A percentile compares a stretch with the other conserved stretches of the same genome.
Conservation (phyloP, 2,329 filamentous ascomycete species). For the Lachnellula occidentalis region DNA sequence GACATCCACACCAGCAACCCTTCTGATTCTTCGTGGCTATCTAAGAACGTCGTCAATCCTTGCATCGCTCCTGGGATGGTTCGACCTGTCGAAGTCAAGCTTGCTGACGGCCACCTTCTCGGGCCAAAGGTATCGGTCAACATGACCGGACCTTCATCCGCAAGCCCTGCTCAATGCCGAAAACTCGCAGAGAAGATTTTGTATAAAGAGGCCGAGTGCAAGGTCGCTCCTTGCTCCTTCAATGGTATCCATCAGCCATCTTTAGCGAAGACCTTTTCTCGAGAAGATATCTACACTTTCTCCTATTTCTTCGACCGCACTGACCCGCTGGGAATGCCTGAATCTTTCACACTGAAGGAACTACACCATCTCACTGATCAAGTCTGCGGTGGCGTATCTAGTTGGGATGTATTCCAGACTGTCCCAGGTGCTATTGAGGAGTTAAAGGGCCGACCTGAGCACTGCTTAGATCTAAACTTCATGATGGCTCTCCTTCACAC, state of each 20-base stretch:
- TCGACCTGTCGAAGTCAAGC: slow-evolving; percentile 65
- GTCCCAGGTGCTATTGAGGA: slow-evolving; percentile 76
- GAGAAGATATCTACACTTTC: slow-evolving; percentile 92
- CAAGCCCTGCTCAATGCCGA: slow-evolving; percentile 81
- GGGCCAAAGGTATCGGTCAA: slow-evolving; percentile 64
- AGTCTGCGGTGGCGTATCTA: slow-evolving; percentile 72
- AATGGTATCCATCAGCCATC: slow-evolving; percentile 94
- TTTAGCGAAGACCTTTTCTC: slow-evolving; percentile 83
- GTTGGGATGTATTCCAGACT: slow-evolving; percentile 76
- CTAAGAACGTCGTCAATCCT: slow-evolving; percentile 69
- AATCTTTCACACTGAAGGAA: slow-evolving; percentile 88
- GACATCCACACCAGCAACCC: slow-evolving; percentile 61
- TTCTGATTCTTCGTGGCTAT: slow-evolving; percentile 60
- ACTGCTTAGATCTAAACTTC: slow-evolving; percentile 93
- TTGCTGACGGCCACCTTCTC: slow-evolving; percentile 61
- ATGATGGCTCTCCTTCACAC: slow-evolving; percentile 91
- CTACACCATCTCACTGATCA: slow-evolving; percentile 77
- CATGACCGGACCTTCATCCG: slow-evolving; percentile 76
- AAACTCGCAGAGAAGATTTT: slow-evolving; percentile 85
- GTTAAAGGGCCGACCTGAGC: slow-evolving; percentile 76
- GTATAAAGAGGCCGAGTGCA: slow-evolving; percentile 77
- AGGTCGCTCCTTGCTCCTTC: slow-evolving; percentile 91
- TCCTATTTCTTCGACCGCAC: slow-evolving; percentile 98
- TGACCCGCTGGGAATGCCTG: slow-evolving; percentile 93
- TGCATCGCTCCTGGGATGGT: slow-evolving; percentile 80